Percentiles rank a stretch among this genome's conserved stretches.
Evolutionary conservation across 164 flowering plant genomes (phyloP).

Genomic region (Platanus orientalis): DNA sequence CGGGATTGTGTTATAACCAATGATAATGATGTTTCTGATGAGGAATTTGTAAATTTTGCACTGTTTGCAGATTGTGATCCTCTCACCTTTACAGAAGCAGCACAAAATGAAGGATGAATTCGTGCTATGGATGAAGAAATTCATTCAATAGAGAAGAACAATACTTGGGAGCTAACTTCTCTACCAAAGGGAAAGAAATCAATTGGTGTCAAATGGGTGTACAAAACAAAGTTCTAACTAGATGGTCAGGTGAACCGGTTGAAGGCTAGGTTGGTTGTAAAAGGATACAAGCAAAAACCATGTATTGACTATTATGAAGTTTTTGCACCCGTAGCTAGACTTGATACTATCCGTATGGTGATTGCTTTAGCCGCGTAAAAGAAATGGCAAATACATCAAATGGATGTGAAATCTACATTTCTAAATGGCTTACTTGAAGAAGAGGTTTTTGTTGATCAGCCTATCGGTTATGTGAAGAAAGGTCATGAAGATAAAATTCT

Average conservation of each 20-base stretch:
- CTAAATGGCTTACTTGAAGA: neutral
- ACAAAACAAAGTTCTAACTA: neutral
- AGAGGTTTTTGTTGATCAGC: too few relatives aligned
- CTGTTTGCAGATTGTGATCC: neutral
- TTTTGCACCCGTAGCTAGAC: neutral
- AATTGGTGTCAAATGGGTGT: neutral
- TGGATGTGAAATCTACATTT: neutral
- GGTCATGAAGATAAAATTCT: too few relatives aligned
- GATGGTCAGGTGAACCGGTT: neutral
- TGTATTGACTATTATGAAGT: too few relatives aligned
- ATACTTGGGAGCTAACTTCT: too few relatives aligned
- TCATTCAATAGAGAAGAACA: too few relatives aligned
- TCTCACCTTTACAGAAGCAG: neutral
- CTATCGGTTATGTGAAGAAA: too few relatives aligned
- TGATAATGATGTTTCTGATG: too few relatives aligned
- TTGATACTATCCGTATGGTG: neutral
- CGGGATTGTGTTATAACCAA: neutral
- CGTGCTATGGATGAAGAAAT: too few relatives aligned
- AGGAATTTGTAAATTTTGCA: too few relatives aligned
- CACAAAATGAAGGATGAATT: neutral
- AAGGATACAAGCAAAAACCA: too few relatives aligned
- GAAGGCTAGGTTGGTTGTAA: too few relatives aligned
- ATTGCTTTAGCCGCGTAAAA: neutral
- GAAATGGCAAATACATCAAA: neutral
- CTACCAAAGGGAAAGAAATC: neutral